A percentile compares a stretch with the other conserved stretches of the same genome.
Evolutionary conservation across 805 yeast genomes (phyloP).

Genomic region (Suhomyces xylopsoci): DNA sequence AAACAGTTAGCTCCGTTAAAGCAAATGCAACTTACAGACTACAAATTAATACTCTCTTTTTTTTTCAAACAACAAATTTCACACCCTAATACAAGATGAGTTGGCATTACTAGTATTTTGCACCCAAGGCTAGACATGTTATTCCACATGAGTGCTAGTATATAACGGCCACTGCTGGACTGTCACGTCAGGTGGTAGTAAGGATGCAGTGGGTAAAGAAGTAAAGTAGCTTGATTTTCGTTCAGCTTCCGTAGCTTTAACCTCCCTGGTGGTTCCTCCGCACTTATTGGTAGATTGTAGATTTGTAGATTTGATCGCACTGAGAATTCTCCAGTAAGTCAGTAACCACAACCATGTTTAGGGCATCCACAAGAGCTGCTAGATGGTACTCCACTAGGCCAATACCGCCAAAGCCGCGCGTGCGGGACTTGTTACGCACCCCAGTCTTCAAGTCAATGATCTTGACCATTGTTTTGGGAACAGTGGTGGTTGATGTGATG

Average conservation of each 20-base stretch:
- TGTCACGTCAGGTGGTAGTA: background rate
- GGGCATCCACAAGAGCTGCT: background rate
- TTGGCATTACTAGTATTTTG: background rate
- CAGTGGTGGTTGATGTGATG: conserved; percentile 49
- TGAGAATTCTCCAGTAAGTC: background rate
- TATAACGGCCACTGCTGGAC: background rate
- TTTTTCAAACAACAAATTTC: background rate
- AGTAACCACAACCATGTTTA: background rate
- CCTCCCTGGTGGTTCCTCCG: too few species aligned
- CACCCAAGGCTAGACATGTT: background rate
- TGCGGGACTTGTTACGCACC: conserved; percentile 27
- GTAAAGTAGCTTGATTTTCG: background rate
- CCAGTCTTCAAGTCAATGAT: conserved; percentile 38
- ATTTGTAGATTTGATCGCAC: background rate
- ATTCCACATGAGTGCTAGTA: background rate
- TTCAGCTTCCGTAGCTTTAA: too few species aligned
- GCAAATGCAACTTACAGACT: background rate
- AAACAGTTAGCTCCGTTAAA: too few species aligned
- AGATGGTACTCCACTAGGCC: background rate
- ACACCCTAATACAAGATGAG: background rate
- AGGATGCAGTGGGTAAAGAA: background rate
- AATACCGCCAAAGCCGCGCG: conserved; percentile 17
- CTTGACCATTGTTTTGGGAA: conserved; percentile 38
- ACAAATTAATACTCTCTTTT: background rate
- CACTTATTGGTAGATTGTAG: too few species aligned